Base-by-base conservation (phyloP, 495 filamentous ascomycete species). In the Tuber aestivum region DNA sequence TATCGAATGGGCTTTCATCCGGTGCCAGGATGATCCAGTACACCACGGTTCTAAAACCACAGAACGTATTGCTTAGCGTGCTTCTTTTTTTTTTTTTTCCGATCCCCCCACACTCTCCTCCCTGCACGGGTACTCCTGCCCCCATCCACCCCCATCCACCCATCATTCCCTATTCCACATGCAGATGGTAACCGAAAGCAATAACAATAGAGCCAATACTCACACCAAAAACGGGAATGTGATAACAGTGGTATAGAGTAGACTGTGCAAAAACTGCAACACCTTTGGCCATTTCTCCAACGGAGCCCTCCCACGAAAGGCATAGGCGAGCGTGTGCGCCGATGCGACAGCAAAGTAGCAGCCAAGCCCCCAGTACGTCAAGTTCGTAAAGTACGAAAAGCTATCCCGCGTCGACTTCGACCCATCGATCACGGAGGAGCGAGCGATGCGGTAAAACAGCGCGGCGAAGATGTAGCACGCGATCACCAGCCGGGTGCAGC, bases 311-410 rank as follows among this genome's bases (percentile, higher is more conserved):
- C 89, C 89, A 20, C 83, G 85, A 38, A 85, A 84, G 35, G 88
- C 88, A 84, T 94, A 94, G 70, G 84, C 85, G 71, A 89, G 85
- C 0, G 91, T 92, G 85, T 96, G 93, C 35, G 89, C 70, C 6
- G 89, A 85, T 0, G 89, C 84, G 74, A 90, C 84, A 27, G 89
- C 85, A 83, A 90, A 91, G 86, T 95, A 96, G 85, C 94, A 95
- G 32, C 86, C 90, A 35, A 94, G 79, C 0, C 92, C 91, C 92
- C 92, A 95, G 86, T 92, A 94, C 7, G 90, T 91, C 71, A 92
- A 83, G 82, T 88, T 87, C 65, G 93, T 96, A 86, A 96, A 96
- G 87, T 88, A 96, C 78, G 89, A 91, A 87, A 95, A 95, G 70
- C 85, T 85, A 65, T 85, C 82, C 41, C 84, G 84, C 65, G 87